Base-by-base conservation (phyloP, 192 early-diverging fungal species). In the Diversispora eburnea region DNA sequence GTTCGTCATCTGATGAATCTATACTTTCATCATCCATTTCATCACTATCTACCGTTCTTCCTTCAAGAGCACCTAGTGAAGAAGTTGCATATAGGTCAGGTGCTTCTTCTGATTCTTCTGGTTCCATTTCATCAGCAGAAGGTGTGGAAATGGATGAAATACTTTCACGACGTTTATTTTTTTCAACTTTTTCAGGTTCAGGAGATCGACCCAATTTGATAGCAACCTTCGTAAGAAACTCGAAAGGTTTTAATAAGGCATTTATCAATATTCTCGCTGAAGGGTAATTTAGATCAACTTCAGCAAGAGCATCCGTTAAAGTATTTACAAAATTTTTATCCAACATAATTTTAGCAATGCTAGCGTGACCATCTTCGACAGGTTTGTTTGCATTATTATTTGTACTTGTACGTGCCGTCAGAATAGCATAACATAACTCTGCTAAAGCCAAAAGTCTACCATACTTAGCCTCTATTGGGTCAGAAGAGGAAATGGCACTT, bases 231-330 rank as follows among this genome's bases (percentile, higher is more conserved):
- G 96, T 91, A 70, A 99, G 81, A 41, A 87, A 86, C 77, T 97
- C 96, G 52, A 98, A 84, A 6, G 96, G 97, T 57, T 92, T 92
- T 60, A 98, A 71, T 65, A 99, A 83, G 5, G 90, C 77, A 39
- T 81, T 88, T 12, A 96, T 86, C 41, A 98, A 84, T 15, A 82
- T 80, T 56, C 87, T 91, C 42, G 92, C 86, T 52, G 87, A 82
- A 8, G 97, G 97, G 75, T 97, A 94, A 76, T 96, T 93, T 45
- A 95, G 80, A 76, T 99, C 95, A 47, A 99, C 84, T 66, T 94
- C 93, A 46, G 87, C 89, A 20, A 95, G 78, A 3, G 92, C 87
- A 47, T 84, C 88, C 5, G 95, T 95, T 39, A 99, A 76, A 3
- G 91, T 80, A 48, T 82, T 85, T 0, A 95, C 91, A 74, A 93